Conservation (phyloP, 768 basidiomycete genomes). For the Cystofilobasidium bisporidii region DNA sequence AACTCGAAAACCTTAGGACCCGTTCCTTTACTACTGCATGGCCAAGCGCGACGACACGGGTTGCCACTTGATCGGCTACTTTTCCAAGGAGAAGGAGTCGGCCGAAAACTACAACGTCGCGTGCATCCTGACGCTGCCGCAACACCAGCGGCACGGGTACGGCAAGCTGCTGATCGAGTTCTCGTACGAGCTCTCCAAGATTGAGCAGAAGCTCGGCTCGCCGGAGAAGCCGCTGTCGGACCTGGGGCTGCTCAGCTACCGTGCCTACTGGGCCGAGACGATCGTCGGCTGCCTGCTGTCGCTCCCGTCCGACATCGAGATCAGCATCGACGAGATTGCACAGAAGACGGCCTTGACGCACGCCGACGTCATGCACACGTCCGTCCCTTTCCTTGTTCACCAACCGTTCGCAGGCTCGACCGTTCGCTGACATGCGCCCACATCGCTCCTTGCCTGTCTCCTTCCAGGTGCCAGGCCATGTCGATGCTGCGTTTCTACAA, state of each 20-base stretch:
- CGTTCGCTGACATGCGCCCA: too few relatives aligned
- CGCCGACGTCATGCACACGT: slow-evolving; percentile 98
- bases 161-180: slow-evolving; percentile 95
- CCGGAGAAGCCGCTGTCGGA: slow-evolving; percentile 97
- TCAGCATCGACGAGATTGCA: slow-evolving; percentile 94
- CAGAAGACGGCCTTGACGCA: slow-evolving; percentile 91
- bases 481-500: slow-evolving; percentile 95
- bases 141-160: slow-evolving; percentile 92
- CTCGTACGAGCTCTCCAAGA: slow-evolving; percentile 84
- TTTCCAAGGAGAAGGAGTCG: slow-evolving; percentile 98
- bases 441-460: not conserved
- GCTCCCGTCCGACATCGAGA: slow-evolving; percentile 45
- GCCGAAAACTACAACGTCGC: slow-evolving; percentile 98
- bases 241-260: slow-evolving; percentile 80
- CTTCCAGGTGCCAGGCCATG: slow-evolving; percentile 71
- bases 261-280: slow-evolving; percentile 94
- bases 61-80: slow-evolving; percentile 93
- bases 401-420: too few relatives aligned
- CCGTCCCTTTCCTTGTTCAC: slow-evolving; percentile 44
- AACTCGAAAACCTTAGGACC: slow-evolving; percentile 58
- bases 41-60: slow-evolving; percentile 81
- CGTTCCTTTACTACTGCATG: slow-evolving; percentile 99
- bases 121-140: slow-evolving; percentile 95
- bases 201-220: slow-evolving; percentile 87
- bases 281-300: slow-evolving; percentile 84